Conservation (phyloP, 495 filamentous ascomycete species). For the Amniculicola lignicola region DNA sequence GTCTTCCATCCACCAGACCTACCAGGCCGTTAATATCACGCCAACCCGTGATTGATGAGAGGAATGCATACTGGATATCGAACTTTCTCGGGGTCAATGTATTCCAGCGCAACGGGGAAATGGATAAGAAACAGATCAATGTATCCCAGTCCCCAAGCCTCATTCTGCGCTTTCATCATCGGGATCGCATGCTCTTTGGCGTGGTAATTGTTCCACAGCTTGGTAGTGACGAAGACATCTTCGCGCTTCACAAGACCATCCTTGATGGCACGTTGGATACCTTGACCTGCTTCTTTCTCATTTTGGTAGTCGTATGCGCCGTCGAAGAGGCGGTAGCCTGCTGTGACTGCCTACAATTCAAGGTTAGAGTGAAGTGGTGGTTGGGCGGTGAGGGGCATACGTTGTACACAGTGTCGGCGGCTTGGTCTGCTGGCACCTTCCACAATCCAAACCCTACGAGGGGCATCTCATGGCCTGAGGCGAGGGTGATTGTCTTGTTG, state of each 20-base stretch:
- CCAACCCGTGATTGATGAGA: too few relatives aligned
- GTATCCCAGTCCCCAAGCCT: conserved; percentile 59
- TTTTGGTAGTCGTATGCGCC: conserved; percentile 52
- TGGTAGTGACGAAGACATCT: conserved; percentile 64
- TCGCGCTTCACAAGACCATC: conserved; percentile 53
- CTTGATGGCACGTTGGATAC: conserved; percentile 48
- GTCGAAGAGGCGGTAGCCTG: conserved; percentile 62
- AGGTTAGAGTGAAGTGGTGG: neutral
- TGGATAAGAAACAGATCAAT: conserved; percentile 71
- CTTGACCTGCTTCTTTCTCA: conserved; percentile 51
- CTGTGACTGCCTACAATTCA: conserved; percentile 40
- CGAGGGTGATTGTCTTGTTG: conserved; percentile 25
- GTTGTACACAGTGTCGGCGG: conserved; percentile 32
- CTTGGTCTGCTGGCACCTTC: conserved; percentile 26
- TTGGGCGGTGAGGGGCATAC: neutral
- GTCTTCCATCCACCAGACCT: conserved; percentile 54
- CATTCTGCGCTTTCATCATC: conserved; percentile 58
- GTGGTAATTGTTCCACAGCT: conserved; percentile 67
- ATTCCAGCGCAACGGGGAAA: conserved; percentile 46
- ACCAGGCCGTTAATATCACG: too few relatives aligned
- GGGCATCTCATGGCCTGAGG: conserved; percentile 32
- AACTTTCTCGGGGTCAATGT: conserved; percentile 37
- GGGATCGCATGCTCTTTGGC: conserved; percentile 57
- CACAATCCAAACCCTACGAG: conserved; percentile 36
- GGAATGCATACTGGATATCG: conserved; percentile 9